A percentile compares a stretch with the other conserved stretches of the same genome.
Evolutionary conservation across 805 yeast species (phyloP).

Genomic region (Nakazawaea ambrosiae): DNA sequence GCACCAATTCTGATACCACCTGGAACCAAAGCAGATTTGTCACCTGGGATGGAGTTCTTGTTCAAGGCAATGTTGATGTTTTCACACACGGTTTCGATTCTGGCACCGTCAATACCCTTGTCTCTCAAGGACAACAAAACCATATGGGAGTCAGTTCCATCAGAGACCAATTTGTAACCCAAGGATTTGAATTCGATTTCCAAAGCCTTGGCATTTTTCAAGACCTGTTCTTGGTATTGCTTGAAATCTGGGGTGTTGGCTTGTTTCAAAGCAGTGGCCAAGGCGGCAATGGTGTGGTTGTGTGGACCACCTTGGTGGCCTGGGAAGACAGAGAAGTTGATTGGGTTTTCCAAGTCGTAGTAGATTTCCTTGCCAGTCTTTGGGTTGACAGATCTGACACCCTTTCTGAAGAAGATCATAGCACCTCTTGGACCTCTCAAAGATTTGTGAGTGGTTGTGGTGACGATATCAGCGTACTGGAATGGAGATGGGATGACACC

Average conservation of each 20-base stretch:
- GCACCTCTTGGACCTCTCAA: conserved; percentile 99
- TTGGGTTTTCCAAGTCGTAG: conserved; percentile 84
- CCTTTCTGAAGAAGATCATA: conserved; percentile 94
- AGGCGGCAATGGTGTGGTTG: conserved; percentile 94
- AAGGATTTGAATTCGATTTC: conserved; percentile 56
- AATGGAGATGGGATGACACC: conserved; percentile 92
- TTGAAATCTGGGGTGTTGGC: conserved; percentile 84
- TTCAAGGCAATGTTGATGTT: conserved; percentile 89
- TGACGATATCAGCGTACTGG: conserved; percentile 89
- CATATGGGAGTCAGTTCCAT: conserved; percentile 94
- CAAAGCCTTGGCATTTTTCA: conserved; percentile 73
- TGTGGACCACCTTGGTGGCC: conserved; percentile 99
- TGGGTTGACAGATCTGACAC: conserved; percentile 65
- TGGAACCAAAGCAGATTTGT: conserved; percentile 91
- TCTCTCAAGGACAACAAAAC: conserved; percentile 77
- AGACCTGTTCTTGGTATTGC: conserved; percentile 76
- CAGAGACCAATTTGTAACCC: conserved; percentile 77
- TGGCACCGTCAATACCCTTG: conserved; percentile 87
- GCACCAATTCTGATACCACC: conserved; percentile 96
- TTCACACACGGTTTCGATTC: conserved; percentile 87
- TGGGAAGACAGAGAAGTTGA: conserved; percentile 97
- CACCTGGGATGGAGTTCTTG: conserved; percentile 96
- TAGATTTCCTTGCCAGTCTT: conserved; percentile 80
- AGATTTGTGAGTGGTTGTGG: conserved; percentile 97
- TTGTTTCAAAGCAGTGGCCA: conserved; percentile 93